Evolutionary conservation across 2,329 filamentous ascomycete genomes (phyloP).

Genomic region (Paraphaeosphaeria sporulosa): DNA sequence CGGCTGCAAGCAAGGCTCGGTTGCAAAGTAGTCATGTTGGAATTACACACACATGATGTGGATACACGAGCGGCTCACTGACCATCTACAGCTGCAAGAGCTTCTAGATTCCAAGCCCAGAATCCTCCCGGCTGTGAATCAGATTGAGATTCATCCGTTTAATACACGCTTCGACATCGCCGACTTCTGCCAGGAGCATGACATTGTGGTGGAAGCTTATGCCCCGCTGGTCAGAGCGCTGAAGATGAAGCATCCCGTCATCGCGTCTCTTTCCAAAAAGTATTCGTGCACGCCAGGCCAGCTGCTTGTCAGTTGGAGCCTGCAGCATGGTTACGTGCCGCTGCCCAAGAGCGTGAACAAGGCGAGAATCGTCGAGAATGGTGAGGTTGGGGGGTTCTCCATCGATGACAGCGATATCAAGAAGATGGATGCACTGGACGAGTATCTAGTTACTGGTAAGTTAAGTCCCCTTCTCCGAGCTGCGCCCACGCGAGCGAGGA

Average conservation of each 20-base stretch:
- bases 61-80: slow-evolving; percentile 5
- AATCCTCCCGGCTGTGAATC: slow-evolving; percentile 74
- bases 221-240: slow-evolving; percentile 76
- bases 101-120: slow-evolving; percentile 69
- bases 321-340: slow-evolving; percentile 77
- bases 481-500: slow-evolving; percentile 6
- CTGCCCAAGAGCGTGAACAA: slow-evolving; percentile 75
- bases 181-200: slow-evolving; percentile 69
- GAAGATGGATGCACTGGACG: slow-evolving; percentile 70
- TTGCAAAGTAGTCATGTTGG: neutral
- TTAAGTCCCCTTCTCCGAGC: slow-evolving; percentile 16
- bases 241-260: slow-evolving; percentile 71
- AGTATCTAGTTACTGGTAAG: slow-evolving; percentile 71
- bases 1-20: neutral
- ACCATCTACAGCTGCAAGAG: slow-evolving; percentile 68
- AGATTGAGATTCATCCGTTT: slow-evolving; percentile 83
- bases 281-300: slow-evolving; percentile 77
- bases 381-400: slow-evolving; percentile 65
- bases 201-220: slow-evolving; percentile 79
- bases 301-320: slow-evolving; percentile 77
- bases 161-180: slow-evolving; percentile 75
- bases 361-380: slow-evolving; percentile 71
- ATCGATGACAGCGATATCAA: slow-evolving; percentile 71
- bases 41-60: slow-evolving; percentile 3
- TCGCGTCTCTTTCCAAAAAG: slow-evolving; percentile 69